Base-by-base conservation (phyloP, 192 early-diverging fungal species). In the Coemansia sp. region DNA sequence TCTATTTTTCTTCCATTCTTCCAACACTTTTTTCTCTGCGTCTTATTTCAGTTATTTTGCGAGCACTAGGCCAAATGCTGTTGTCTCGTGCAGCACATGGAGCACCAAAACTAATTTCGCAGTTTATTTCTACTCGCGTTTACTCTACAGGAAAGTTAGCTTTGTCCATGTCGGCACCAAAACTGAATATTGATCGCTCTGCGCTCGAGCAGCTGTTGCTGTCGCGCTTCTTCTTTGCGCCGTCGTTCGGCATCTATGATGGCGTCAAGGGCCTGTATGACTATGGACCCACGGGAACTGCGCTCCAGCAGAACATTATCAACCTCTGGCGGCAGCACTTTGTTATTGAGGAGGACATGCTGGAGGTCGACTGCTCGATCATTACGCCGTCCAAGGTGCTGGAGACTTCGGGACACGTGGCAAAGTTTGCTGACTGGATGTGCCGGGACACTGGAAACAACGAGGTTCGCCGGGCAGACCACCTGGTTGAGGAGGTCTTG, bases 341-440 rank as follows among this genome's bases (percentile, higher is more conserved):
- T 82, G 89, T 99, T 5, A 85, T 99, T 15, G 97, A 99, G 76
- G 97, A 99, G 81, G 94, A 99, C 60, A 99, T 99, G 97, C 90
- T 99, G 11, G 97, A 99, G 84, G 85, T 99, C 25, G 97, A 99
- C 70, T 94, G 93, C 70, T 90, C 94, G 35, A 97, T 97, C 80
- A 88, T 99, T 83, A 98, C 97, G n/a, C 94, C 93, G 6, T 85
- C 92, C 50, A 88, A 92, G 58, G 97, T 99, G 11, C 79, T 94
- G 48, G 95, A 98, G 85, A 97, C 97, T 27, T 99, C 97, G 35
- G 97, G 97, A 58, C 97, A 99, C 85, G 97, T 99, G 21, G 97
- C 97, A 41, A 91, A 93, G 56, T 99, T 99, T 79, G 88, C 92
- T 50, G 97, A 99, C 83, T 96, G 93, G 87, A 99, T 98, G 96